These are phyloP conservation scores for Cryphonectria nitschkei DNA, from an alignment of 2,329 filamentous ascomycete species.

Conservation along the genomic window DNA sequence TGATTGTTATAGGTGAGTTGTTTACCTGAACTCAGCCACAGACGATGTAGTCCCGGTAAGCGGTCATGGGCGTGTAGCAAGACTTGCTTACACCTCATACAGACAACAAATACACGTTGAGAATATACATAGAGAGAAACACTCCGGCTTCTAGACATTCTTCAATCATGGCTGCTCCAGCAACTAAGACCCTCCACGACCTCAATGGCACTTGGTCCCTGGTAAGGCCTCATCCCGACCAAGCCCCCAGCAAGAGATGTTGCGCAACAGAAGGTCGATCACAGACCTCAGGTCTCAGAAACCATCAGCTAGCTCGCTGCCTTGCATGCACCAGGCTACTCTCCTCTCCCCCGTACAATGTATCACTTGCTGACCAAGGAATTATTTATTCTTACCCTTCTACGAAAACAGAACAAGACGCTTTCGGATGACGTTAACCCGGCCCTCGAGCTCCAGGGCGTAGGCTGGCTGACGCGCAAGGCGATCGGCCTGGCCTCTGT, in stretches of 20 bases:
- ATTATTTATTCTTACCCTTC: not conserved
- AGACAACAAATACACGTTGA: not conserved
- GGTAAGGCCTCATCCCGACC: conserved; percentile 50
- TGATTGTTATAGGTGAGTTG: conserved; percentile 1
- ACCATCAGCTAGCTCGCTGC: not conserved
- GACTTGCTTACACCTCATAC: not conserved
- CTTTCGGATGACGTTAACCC: conserved; percentile 72
- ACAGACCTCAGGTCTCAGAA: not conserved
- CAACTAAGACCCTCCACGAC: conserved; percentile 67
- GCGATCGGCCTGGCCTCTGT: conserved; percentile 71
- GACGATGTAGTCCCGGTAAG: not conserved
- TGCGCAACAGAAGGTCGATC: too few species aligned
- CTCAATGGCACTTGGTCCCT: conserved; percentile 72
- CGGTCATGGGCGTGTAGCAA: not conserved
- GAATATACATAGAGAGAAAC: not conserved
- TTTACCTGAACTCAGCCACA: not conserved
- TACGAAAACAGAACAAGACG: conserved; percentile 67
- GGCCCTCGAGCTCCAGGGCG: conserved; percentile 72
- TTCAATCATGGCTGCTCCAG: conserved; percentile 70
- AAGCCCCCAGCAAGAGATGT: not conserved
- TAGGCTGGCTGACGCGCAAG: conserved; percentile 74
- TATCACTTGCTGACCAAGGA: not conserved
- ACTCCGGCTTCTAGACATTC: not conserved
- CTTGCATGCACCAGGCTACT: not conserved
- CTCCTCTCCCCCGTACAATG: not conserved